A percentile compares a stretch with the other conserved stretches of the same genome.
These are phyloP conservation scores for Eucalyptus curtisii DNA, from an alignment of 345 rosid species.

Conservation along the genomic window DNA sequence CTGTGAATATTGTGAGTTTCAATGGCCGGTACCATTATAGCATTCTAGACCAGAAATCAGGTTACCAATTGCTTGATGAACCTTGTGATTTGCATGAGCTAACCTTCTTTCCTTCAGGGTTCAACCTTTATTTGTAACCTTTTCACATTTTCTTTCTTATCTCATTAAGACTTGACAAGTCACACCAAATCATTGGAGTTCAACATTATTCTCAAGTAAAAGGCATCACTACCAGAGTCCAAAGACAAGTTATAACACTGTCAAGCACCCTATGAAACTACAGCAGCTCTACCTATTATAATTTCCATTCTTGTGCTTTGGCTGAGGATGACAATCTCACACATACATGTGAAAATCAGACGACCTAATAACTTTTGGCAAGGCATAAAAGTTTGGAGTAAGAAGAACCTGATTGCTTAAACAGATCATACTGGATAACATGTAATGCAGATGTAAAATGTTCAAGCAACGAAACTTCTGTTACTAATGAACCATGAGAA, in stretches of 20 bases:
- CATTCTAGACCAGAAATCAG: neutral
- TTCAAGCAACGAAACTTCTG: neutral
- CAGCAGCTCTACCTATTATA: neutral
- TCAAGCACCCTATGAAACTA: neutral
- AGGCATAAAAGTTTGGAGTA: neutral
- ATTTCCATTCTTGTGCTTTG: neutral
- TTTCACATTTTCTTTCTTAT: neutral
- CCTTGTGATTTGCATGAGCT: neutral
- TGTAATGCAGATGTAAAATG: neutral
- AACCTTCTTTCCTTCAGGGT: neutral
- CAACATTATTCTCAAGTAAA: neutral
- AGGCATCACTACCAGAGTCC: neutral
- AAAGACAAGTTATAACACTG: neutral
- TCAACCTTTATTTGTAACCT: neutral
- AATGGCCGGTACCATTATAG: neutral
- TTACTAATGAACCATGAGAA: neutral
- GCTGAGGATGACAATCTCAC: neutral
- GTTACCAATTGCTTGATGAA: neutral
- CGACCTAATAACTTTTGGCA: neutral
- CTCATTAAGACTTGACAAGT: neutral
- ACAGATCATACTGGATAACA: neutral
- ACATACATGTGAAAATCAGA: neutral
- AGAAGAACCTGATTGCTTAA: neutral
- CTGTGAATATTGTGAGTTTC: neutral
- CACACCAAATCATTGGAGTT: neutral